Conservation (phyloP, 164 flowering plant species). For the Umbellularia californica region DNA sequence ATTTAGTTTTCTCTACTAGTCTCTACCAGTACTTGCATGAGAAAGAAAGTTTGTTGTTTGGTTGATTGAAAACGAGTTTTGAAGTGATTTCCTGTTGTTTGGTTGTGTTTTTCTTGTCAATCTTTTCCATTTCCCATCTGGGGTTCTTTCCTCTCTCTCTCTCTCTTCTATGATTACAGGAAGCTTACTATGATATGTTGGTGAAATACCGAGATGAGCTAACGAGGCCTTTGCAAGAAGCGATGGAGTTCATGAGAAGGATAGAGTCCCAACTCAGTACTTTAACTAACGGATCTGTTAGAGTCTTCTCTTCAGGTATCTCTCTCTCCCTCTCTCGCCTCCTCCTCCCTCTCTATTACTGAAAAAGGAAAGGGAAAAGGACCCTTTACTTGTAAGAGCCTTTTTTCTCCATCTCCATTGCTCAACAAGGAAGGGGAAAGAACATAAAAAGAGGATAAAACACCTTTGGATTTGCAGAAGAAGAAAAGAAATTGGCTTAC, state of each 20-base stretch:
- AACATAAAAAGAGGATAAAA: neutral
- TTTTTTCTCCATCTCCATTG: neutral
- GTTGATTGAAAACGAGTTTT: neutral
- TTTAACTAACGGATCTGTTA: conserved; percentile 47
- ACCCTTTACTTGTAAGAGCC: neutral
- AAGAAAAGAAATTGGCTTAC: neutral
- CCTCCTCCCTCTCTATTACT: neutral
- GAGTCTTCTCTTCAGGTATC: conserved; percentile 2
- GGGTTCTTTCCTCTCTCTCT: neutral
- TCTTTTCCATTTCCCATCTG: neutral
- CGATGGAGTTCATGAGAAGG: conserved; percentile 76
- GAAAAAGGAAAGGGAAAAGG: neutral
- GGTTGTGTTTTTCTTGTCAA: neutral
- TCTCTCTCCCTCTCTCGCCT: neutral
- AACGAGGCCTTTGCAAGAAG: conserved; percentile 86
- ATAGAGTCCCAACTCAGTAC: conserved; percentile 85
- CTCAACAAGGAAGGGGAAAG: neutral
- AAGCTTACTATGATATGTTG: conserved; percentile 97
- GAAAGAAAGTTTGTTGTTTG: neutral
- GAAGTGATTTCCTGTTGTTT: neutral
- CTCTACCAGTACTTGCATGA: neutral
- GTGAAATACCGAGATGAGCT: conserved; percentile 87
- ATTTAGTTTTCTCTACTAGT: neutral
- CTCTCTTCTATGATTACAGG: conserved; percentile 17
- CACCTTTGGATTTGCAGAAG: neutral